Evolutionary conservation across 306 rosid species (phyloP).

Genomic region (Erythrophleum fordii): DNA sequence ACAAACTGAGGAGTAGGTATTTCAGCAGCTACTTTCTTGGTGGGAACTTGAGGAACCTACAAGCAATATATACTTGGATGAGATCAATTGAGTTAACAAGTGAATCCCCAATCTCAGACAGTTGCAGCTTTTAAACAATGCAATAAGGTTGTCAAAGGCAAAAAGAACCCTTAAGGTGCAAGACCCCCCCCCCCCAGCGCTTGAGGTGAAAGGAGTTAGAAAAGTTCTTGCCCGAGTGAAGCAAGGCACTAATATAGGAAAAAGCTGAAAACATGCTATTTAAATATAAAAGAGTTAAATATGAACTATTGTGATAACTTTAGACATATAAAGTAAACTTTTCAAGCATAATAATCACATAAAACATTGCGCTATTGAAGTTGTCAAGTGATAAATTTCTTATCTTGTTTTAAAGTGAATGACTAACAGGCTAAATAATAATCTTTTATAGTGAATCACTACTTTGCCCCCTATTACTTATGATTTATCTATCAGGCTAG

Average conservation of each 20-base stretch:
- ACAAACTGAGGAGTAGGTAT: constrained; percentile 75
- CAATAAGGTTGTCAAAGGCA: not conserved
- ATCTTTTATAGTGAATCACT: not conserved
- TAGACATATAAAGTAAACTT: not conserved
- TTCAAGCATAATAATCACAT: not conserved
- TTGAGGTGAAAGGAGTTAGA: too few species aligned
- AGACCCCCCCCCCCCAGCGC: too few species aligned
- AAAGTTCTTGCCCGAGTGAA: too few species aligned
- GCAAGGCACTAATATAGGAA: too few species aligned
- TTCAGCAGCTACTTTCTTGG: constrained; percentile 58
- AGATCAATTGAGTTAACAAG: not conserved
- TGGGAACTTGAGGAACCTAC: constrained; percentile 48
- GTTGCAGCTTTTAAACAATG: not conserved
- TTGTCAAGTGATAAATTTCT: not conserved
- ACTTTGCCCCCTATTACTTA: not conserved
- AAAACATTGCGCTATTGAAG: not conserved
- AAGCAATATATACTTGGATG: not conserved
- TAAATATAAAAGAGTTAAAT: not conserved
- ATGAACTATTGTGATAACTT: not conserved
- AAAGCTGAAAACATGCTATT: too few species aligned
- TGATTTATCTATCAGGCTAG: not conserved
- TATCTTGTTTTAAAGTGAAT: not conserved
- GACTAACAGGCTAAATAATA: not conserved
- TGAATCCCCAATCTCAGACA: not conserved
- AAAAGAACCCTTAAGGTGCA: not conserved